phyloP scores from a whole-genome alignment of 164 flowering plant genomes.

The Magnolia kwangsiensis region DNA sequence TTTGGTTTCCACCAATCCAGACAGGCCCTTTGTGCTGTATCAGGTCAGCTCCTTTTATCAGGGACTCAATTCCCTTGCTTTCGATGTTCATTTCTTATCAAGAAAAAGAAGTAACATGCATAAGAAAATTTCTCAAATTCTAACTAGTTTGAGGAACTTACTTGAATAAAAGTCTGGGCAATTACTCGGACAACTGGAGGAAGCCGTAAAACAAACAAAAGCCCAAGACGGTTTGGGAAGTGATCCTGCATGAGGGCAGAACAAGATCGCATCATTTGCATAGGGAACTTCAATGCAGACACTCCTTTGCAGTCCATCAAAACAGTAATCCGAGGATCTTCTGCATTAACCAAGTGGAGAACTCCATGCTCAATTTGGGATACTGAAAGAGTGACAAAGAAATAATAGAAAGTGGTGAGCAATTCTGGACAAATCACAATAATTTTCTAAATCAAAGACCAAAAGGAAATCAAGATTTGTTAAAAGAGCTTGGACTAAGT shows the following conservation, averaged over 20 bases:
- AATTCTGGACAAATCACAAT: background rate
- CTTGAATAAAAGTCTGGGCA: slow-evolving; percentile 77
- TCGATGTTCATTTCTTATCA: background rate
- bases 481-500: background rate
- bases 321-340: slow-evolving; percentile 69
- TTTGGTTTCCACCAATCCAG: no score
- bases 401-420: background rate
- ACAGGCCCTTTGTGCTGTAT: no score
- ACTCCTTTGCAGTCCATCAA: slow-evolving; percentile 86
- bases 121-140: background rate
- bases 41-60: no score
- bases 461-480: background rate
- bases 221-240: slow-evolving; percentile 75
- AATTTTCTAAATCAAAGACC: background rate
- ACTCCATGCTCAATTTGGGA: slow-evolving; percentile 84
- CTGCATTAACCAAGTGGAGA: slow-evolving; percentile 43
- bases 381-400: slow-evolving; percentile 38
- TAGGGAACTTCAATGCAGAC: slow-evolving; percentile 70
- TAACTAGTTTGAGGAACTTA: slow-evolving; percentile 23
- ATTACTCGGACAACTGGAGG: slow-evolving; percentile 81
- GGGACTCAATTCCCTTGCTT: no score
- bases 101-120: background rate
- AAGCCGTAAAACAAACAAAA: slow-evolving; percentile 66
- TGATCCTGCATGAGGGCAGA: slow-evolving; percentile 76
- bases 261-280: slow-evolving; percentile 78